Conservation (phyloP, 192 early-diverging fungal genomes). For the Coemansia sp. region DNA sequence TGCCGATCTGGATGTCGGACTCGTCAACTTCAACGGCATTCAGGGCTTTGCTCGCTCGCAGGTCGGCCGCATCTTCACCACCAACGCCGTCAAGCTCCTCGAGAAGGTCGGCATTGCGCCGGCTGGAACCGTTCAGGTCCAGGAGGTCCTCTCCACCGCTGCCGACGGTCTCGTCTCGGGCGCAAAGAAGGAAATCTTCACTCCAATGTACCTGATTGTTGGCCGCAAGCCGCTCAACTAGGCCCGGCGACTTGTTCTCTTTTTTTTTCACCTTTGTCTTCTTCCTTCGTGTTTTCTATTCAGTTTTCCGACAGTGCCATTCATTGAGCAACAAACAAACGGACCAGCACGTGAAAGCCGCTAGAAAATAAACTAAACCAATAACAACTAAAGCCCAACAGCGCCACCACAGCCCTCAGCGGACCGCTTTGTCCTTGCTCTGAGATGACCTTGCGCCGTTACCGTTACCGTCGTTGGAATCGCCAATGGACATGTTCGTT, state of each 20-base stretch:
- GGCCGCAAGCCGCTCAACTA: slow-evolving; percentile 67
- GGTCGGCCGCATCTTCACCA: slow-evolving; percentile 71
- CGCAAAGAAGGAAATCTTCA: slow-evolving; percentile 80
- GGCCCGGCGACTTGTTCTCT: background rate
- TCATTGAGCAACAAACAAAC: too few relatives aligned
- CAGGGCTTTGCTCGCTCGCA: slow-evolving; percentile 58
- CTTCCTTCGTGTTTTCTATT: background rate
- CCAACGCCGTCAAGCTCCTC: slow-evolving; percentile 71
- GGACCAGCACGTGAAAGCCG: too few relatives aligned
- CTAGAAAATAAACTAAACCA: too few relatives aligned
- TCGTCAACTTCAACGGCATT: slow-evolving; percentile 43
- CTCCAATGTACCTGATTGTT: slow-evolving; percentile 92
- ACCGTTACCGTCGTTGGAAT: background rate
- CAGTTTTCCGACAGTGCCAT: too few relatives aligned
- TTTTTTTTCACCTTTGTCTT: background rate
- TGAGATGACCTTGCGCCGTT: background rate
- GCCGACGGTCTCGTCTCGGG: slow-evolving; percentile 82
- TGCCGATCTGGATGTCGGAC: slow-evolving; percentile 63
- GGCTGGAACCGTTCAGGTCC: slow-evolving; percentile 81
- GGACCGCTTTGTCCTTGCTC: background rate
- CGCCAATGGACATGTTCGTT: background rate
- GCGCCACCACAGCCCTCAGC: too few relatives aligned
- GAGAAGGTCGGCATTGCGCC: slow-evolving; percentile 85
- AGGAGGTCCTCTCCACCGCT: slow-evolving; percentile 76
- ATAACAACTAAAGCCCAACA: too few relatives aligned